Conservation (phyloP, 139 green algal species). For the Nannochloris sp. region DNA sequence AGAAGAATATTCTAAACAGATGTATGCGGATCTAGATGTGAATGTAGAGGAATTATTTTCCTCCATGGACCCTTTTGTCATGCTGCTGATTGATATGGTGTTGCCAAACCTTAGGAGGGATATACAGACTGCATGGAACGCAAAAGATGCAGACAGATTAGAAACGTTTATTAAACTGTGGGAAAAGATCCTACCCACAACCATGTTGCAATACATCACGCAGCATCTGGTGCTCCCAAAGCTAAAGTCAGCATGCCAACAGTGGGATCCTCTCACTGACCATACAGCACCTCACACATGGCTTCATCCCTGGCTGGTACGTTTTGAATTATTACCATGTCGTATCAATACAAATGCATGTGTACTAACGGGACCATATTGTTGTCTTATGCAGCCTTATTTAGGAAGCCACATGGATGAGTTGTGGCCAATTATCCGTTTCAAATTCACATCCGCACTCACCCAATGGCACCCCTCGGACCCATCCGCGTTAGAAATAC, state of each 20-base stretch:
- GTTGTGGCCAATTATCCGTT: conserved; percentile 79
- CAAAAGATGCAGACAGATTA: conserved; percentile 65
- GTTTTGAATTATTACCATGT: background rate
- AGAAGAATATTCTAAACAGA: conserved; percentile 28
- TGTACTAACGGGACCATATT: background rate
- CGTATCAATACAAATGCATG: background rate
- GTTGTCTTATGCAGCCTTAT: conserved; percentile 21
- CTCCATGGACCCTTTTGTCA: conserved; percentile 53
- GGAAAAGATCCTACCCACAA: conserved; percentile 47
- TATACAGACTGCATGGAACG: conserved; percentile 70
- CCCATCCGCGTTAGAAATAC: conserved; percentile 56
- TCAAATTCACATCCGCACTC: conserved; percentile 65
- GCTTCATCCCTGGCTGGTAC: conserved; percentile 91
- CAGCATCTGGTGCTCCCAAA: conserved; percentile 71
- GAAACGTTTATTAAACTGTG: conserved; percentile 78
- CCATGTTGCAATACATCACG: conserved; percentile 49
- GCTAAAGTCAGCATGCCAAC: conserved; percentile 60
- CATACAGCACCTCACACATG: conserved; percentile 83
- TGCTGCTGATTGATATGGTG: conserved; percentile 64
- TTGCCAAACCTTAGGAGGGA: conserved; percentile 67
- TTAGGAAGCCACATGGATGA: conserved; percentile 61
- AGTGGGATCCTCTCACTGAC: conserved; percentile 82
- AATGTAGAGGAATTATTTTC: conserved; percentile 2
- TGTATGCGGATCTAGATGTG: background rate
- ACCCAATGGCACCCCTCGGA: conserved; percentile 81